Percentiles rank a stretch among this genome's conserved stretches.
phyloP scores from a whole-genome alignment of 352 stramenopile genomes.

The Globisporangium takayamanum region DNA sequence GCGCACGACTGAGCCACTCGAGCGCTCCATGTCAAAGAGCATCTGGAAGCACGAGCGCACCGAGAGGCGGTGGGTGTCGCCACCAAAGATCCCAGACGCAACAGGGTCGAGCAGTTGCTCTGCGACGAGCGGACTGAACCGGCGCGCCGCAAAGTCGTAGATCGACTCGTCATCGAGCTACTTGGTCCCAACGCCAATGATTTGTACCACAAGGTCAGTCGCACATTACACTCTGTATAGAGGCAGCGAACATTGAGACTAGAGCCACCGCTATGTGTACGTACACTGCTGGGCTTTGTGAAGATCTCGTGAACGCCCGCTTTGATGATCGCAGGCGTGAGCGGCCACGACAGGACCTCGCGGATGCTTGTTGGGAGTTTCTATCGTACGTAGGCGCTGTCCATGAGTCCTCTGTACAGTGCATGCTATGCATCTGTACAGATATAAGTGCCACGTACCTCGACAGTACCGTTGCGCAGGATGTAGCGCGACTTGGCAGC shows the following conservation, averaged over 20 bases:
- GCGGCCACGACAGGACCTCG: conserved; percentile 59
- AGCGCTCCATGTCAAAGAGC: conserved; percentile 69
- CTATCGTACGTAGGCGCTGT: conserved; percentile 13
- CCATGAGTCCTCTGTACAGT: not conserved
- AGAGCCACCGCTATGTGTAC: not conserved
- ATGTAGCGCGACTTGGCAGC: conserved; percentile 70
- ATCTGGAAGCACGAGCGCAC: conserved; percentile 76
- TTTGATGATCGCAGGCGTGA: conserved; percentile 42
- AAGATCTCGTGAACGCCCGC: conserved; percentile 69
- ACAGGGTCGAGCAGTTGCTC: conserved; percentile 78
- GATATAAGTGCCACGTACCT: conserved; percentile 23
- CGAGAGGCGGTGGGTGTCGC: conserved; percentile 72
- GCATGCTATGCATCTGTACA: not conserved
- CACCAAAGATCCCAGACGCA: conserved; percentile 82
- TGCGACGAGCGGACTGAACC: conserved; percentile 75
- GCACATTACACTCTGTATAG: not conserved
- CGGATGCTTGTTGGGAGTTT: conserved; percentile 54
- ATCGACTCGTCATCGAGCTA: conserved; percentile 68
- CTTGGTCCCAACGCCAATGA: no score
- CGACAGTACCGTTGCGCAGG: conserved; percentile 55
- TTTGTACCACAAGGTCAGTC: not conserved
- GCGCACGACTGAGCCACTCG: conserved; percentile 72
- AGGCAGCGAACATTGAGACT: not conserved
- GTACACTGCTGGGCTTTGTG: conserved; percentile 22
- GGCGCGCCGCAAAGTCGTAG: conserved; percentile 68